phyloP scores from a whole-genome alignment of 495 filamentous ascomycete genomes.

The Penicillium dipodomyicola region DNA sequence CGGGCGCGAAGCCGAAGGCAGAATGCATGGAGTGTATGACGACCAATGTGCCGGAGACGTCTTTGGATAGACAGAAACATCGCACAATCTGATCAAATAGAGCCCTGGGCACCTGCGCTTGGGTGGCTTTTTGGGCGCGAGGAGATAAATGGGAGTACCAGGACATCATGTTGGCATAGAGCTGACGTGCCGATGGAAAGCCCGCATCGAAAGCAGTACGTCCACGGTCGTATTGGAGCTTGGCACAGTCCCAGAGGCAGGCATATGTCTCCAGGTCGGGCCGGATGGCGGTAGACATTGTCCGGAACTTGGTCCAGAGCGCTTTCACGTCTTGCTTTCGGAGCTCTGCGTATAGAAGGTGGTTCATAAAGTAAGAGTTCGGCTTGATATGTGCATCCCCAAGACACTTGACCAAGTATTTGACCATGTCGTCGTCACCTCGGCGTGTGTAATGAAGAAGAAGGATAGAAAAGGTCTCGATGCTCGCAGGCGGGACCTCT shows the following conservation, averaged over 20 bases:
- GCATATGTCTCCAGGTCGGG: slow-evolving; percentile 70
- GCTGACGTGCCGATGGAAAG: slow-evolving; percentile 48
- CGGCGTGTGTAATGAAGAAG: slow-evolving; percentile 67
- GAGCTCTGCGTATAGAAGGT: slow-evolving; percentile 61
- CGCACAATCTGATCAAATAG: slow-evolving; percentile 57
- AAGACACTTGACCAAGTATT: slow-evolving; percentile 57
- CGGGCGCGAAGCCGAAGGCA: slow-evolving; percentile 54
- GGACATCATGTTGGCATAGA: slow-evolving; percentile 62
- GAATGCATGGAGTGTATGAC: slow-evolving; percentile 55
- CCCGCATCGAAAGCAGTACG: slow-evolving; percentile 33
- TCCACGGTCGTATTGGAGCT: slow-evolving; percentile 51
- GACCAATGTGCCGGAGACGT: slow-evolving; percentile 60
- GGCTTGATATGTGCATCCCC: slow-evolving; percentile 57
- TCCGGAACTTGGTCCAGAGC: slow-evolving; percentile 56
- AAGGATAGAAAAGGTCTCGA: slow-evolving; percentile 75
- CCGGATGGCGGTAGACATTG: slow-evolving; percentile 44
- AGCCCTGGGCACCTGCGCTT: slow-evolving; percentile 46
- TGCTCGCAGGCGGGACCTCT: slow-evolving; percentile 56
- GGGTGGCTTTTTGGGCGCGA: slow-evolving; percentile 22
- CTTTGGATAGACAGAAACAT: slow-evolving; percentile 52
- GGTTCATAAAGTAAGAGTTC: slow-evolving; percentile 73
- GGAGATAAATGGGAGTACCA: slow-evolving; percentile 43
- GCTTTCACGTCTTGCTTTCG: slow-evolving; percentile 49
- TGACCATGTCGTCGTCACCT: slow-evolving; percentile 52
- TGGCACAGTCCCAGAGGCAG: slow-evolving; percentile 61